A percentile compares a stretch with the other conserved stretches of the same genome.
phyloP scores from a whole-genome alignment of 768 basidiomycete genomes.

The Lactarius trivialis region DNA sequence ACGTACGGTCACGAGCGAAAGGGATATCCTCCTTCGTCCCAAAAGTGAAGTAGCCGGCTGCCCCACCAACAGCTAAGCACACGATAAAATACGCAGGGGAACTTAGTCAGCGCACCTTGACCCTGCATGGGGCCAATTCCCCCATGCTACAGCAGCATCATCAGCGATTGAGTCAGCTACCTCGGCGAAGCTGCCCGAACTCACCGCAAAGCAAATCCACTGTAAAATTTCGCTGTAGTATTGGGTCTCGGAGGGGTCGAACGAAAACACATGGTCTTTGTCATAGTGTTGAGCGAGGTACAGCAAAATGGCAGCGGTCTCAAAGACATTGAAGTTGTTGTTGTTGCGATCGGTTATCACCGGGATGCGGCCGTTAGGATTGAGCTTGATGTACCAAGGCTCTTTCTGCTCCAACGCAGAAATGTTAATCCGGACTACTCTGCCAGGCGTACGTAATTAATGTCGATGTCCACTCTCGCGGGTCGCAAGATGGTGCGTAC shows the following conservation, averaged over 20 bases:
- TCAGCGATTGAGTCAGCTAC: neutral
- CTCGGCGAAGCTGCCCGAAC: constrained; percentile 19
- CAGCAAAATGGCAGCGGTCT: constrained; percentile 76
- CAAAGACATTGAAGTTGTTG: constrained; percentile 62
- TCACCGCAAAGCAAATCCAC: constrained; percentile 81
- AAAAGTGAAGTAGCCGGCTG: constrained; percentile 65
- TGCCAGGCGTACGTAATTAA: constrained; percentile 26
- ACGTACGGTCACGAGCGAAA: constrained; percentile 58
- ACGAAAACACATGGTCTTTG: constrained; percentile 62
- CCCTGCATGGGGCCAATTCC: constrained; percentile 89
- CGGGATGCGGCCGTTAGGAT: constrained; percentile 72
- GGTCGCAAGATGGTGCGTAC: constrained; percentile 27
- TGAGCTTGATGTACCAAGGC: constrained; percentile 68
- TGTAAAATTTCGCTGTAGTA: constrained; percentile 60
- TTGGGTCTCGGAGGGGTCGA: constrained; percentile 49
- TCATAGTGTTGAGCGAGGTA: constrained; percentile 81
- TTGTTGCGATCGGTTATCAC: constrained; percentile 54
- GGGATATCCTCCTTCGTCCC: constrained; percentile 61
- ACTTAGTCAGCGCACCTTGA: constrained; percentile 34
- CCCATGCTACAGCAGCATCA: constrained; percentile 49
- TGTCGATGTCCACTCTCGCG: neutral
- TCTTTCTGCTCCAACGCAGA: constrained; percentile 70
- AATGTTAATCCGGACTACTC: constrained; percentile 50
- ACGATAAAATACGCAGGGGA: neutral
- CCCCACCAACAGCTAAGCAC: neutral